Base-by-base conservation (phyloP, 176 grass and related monocot genomes). In the Triticum timopheevii region DNA sequence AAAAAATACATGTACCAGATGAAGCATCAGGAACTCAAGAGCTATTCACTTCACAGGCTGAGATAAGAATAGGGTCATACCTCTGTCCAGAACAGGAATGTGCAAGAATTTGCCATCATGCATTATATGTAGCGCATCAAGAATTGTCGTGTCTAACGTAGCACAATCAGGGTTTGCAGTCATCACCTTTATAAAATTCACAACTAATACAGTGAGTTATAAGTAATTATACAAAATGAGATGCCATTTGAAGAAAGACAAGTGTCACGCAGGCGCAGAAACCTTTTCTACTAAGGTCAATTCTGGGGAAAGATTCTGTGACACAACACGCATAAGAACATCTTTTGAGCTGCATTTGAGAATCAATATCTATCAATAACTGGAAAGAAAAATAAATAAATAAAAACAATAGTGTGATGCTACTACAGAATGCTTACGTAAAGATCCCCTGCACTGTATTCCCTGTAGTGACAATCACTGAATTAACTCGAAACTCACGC, bases 91-190 rank as follows among this genome's bases (percentile, higher is more conserved):
- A 74, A 99, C 97, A 27, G 97, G 97, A 90, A 99, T 86, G 88
- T 99, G 97, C 87, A 99, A 92, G 89, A 94, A 96, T 83, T 99
- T 99, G 22, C 97, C 92, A 85, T 99, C 92, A 36, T 96, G 97
- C 97, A 99, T 91, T 82, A 94, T 93, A 81, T 99, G 97, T 69
- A 99, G 86, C n/a, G 94, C 94, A 70, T 96, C 94, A 47, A 99
- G 97, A 94, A 99, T 96, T 90, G 97, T 91, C 24, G 92, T 96
- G 25, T 96, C 94, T 49, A 94, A 81, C 1, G 94, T 93, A 35
- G 89, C 97, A 93, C 76, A 94, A 82, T 96, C 94, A 83, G 97
- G 97, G 54, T 96, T 93, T 77, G 44, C 61, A 49, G 92, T 94
- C 97, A 98, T 98, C 54, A 98, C 94, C 97, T 99, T 81, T 34